Percentiles rank a stretch among this genome's conserved stretches.
These are phyloP conservation scores for Lactarius pseudohatsudake DNA, from an alignment of 768 basidiomycete species.

Conservation along the genomic window DNA sequence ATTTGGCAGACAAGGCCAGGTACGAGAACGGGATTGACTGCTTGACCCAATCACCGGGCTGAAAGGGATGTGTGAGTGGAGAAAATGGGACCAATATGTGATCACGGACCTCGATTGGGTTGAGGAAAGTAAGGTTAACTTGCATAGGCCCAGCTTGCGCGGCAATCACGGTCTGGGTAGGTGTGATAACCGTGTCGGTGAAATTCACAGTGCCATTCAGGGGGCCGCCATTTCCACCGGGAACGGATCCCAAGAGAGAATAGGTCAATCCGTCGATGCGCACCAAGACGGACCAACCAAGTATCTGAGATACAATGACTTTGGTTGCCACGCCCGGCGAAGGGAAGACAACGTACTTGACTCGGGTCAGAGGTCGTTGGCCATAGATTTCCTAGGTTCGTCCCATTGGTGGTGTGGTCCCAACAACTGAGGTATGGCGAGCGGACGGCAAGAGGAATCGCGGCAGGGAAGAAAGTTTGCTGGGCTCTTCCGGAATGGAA, in stretches of 20 bases:
- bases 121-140: slow-evolving; percentile 41
- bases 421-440: slow-evolving; percentile 34
- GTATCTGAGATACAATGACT: slow-evolving; percentile 5
- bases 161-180: slow-evolving; percentile 38
- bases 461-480: slow-evolving; percentile 29
- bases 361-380: slow-evolving; percentile 20
- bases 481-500: slow-evolving; percentile 6
- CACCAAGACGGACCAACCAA: slow-evolving; percentile 26
- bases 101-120: slow-evolving; percentile 39
- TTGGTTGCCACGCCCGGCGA: not conserved
- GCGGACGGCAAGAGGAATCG: slow-evolving; percentile 33
- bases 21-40: slow-evolving; percentile 45
- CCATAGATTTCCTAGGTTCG: slow-evolving; percentile 23
- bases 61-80: not conserved
- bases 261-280: slow-evolving; percentile 26
- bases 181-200: slow-evolving; percentile 35
- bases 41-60: slow-evolving; percentile 40
- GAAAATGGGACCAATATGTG: not conserved
- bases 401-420: slow-evolving; percentile 18
- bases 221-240: too few relatives aligned
- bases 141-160: slow-evolving; percentile 40
- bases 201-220: slow-evolving; percentile 26
- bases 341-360: not conserved
- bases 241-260: slow-evolving; percentile 27
- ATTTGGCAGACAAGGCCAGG: slow-evolving; percentile 34